Percentiles rank a stretch among this genome's conserved stretches.
Evolutionary conservation across 257 asterid genomes (phyloP).

Genomic region (Solanum boliviense): DNA sequence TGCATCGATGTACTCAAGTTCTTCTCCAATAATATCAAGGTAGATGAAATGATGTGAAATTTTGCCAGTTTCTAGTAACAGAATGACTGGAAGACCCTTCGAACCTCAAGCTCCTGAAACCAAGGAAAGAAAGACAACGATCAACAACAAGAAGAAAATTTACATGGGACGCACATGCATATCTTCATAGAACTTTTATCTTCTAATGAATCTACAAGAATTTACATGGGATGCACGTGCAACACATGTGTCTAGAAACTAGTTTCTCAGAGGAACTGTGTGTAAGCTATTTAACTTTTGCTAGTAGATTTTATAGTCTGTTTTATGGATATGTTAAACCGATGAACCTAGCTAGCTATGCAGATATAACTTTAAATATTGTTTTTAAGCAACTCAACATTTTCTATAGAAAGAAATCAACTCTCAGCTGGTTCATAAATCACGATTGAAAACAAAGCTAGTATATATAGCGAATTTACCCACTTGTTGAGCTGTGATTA

Average conservation of each 20-base stretch:
- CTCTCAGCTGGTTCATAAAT: not conserved
- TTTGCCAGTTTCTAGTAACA: not conserved
- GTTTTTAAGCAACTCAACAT: not conserved
- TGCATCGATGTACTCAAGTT: not conserved
- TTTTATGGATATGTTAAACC: not conserved
- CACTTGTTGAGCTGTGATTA: conserved; percentile 8
- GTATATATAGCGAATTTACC: not conserved
- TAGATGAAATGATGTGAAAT: not conserved
- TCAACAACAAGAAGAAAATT: not conserved
- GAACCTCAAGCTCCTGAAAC: conserved; percentile 4
- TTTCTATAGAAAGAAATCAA: not conserved
- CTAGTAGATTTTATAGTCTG: not conserved
- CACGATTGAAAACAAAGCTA: not conserved
- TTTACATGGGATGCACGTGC: too few relatives aligned
- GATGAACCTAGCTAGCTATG: too few relatives aligned
- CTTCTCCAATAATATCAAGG: not conserved
- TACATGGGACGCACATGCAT: not conserved
- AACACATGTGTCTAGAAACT: too few relatives aligned
- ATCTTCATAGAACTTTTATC: too few relatives aligned
- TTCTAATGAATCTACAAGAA: too few relatives aligned
- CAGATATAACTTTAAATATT: not conserved
- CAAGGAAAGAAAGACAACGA: not conserved
- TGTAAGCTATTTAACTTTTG: not conserved
- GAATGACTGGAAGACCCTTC: conserved; percentile 7
- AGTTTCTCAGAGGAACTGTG: not conserved